These are phyloP conservation scores for Parascedosporium putredinis DNA, from an alignment of 2,329 filamentous ascomycete species.

Conservation along the genomic window DNA sequence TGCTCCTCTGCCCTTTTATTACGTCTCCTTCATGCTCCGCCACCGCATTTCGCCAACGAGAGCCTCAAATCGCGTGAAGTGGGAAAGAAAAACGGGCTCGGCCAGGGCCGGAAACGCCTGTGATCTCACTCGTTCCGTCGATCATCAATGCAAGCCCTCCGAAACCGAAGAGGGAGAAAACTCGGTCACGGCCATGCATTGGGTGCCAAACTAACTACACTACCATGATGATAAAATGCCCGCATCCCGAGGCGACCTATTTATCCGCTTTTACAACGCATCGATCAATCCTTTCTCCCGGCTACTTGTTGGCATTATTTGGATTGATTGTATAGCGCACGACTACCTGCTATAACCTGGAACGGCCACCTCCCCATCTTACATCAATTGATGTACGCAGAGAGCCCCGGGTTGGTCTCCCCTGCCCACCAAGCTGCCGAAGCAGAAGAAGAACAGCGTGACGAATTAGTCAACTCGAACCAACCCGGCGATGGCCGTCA, in stretches of 20 bases:
- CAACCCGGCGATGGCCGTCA: neutral
- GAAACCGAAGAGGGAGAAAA: neutral
- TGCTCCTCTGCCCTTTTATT: neutral
- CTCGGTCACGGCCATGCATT: neutral
- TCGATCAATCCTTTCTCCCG: no score
- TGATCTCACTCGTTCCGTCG: neutral
- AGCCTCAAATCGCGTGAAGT: neutral
- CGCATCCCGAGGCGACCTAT: no score
- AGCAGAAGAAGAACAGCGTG: neutral
- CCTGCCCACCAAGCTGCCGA: neutral
- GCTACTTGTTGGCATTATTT: no score
- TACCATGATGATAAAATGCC: neutral
- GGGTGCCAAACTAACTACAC: neutral
- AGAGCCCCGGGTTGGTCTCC: no score
- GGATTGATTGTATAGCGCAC: no score
- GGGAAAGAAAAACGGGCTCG: neutral
- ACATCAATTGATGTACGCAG: no score
- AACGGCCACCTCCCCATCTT: no score
- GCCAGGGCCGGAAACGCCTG: neutral
- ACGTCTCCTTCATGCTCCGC: neutral
- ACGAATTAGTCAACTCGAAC: neutral
- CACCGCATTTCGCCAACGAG: neutral
- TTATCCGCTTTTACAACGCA: no score
- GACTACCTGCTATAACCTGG: no score
- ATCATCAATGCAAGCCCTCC: neutral